Base-by-base conservation (phyloP, 73 alveolate genomes). In the Paraurostyla sp. region DNA sequence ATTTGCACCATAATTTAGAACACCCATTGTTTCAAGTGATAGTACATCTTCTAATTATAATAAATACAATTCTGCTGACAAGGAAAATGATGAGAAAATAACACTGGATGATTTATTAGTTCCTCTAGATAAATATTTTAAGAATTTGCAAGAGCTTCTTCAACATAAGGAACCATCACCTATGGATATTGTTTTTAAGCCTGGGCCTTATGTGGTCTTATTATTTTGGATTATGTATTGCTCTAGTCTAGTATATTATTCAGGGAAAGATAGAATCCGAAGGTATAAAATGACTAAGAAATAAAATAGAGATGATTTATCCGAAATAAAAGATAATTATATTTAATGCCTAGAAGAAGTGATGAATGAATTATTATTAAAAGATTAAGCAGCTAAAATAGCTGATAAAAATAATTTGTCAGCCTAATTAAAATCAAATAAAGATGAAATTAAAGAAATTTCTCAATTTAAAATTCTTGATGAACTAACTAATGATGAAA, bases 171-270 rank as follows among this genome's bases (percentile, higher is more conserved):
- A 9, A 2, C 83, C 83, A 9, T 35, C 36, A 1, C 62, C 23
- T 3, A 43, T 69, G 4, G 83, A 43, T 20, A 6, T 69, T 11
- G 35, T 69, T 2, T 69, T 69, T 7, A 69, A 69, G 35, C 83
- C 83, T 9, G 62, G 83, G 6, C 18, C 43, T 23, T 41, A 41
- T 20, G 62, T 69, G 22, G 58, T 40, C 27, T 20, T 38, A 3
- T 6, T 69, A 9, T 69, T 69, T 23, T 69, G 83, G 83, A 7
- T 43, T 41, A 69, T 69, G 83, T 69, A 69, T 36, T 20, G 30
- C 20, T 69, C 83, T 4, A 35, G 63, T 25, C 48, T 69, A 18
- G 2, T 69, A 2, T 69, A 69, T 27, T 69, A 69, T 36, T 35
- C 83, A 4, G 83, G 83, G 22, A 69, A 36, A 43, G 83, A 69